Evolutionary conservation across 2,329 filamentous ascomycete species (phyloP).

Genomic region (Tolypocladium guangdongense): DNA sequence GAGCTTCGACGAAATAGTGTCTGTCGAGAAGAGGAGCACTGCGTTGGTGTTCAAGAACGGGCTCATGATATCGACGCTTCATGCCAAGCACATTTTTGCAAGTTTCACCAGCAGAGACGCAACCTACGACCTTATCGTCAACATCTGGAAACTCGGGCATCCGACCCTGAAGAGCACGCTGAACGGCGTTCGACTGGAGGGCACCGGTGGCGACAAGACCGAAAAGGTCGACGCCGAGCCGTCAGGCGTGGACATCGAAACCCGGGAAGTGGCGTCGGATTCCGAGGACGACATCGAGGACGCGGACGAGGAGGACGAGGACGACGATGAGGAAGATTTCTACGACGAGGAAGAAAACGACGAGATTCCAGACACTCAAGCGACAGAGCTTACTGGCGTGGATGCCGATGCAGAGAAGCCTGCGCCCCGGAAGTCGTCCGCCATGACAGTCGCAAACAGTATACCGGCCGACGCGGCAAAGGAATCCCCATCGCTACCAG

Average conservation of each 20-base stretch:
- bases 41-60: conserved; percentile 95
- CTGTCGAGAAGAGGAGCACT: conserved; percentile 93
- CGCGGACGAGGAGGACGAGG: conserved; percentile 57
- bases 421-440: conserved; percentile 63
- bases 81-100: conserved; percentile 91
- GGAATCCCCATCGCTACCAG: conserved; percentile 31
- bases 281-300: conserved; percentile 54
- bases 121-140: conserved; percentile 93
- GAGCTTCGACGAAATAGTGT: conserved; percentile 95
- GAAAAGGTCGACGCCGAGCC: conserved; percentile 59
- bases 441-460: conserved; percentile 31
- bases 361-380: conserved; percentile 53
- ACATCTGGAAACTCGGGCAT: conserved; percentile 96
- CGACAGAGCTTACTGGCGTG: conserved; percentile 26
- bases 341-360: conserved; percentile 74
- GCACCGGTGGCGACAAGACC: conserved; percentile 79
- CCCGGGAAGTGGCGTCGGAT: conserved; percentile 39
- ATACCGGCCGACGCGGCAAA: conserved; percentile 35
- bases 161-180: conserved; percentile 83
- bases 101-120: conserved; percentile 91
- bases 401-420: conserved; percentile 50
- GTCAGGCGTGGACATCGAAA: conserved; percentile 21
- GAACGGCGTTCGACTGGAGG: conserved; percentile 75
- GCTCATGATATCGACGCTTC: conserved; percentile 89
- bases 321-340: conserved; percentile 65